Percentiles rank a stretch among this genome's conserved stretches.
phyloP scores from a whole-genome alignment of 2,329 filamentous ascomycete genomes.

The Ophiostoma sp. region DNA sequence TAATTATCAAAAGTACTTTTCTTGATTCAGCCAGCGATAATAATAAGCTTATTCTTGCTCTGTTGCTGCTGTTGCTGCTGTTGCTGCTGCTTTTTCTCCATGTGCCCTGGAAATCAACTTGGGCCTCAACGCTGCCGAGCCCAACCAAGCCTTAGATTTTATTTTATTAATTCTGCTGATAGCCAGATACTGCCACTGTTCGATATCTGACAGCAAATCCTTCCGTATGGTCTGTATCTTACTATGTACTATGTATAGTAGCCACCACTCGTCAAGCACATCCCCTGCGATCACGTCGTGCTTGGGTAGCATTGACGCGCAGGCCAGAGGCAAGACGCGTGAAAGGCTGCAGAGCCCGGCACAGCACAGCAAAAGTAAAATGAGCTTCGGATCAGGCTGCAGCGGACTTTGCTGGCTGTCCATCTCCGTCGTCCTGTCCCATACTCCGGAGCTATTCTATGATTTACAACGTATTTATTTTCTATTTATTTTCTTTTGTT shows the following conservation, averaged over 20 bases:
- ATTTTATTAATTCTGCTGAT: too few relatives aligned
- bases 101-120: too few relatives aligned
- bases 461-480: neutral
- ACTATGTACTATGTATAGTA: neutral
- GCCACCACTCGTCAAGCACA: neutral
- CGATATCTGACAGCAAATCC: neutral
- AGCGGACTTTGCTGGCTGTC: neutral
- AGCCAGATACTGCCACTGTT: too few relatives aligned
- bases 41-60: too few relatives aligned
- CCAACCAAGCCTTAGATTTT: too few relatives aligned
- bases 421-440: neutral
- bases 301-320: neutral
- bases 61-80: too few relatives aligned
- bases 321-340: neutral
- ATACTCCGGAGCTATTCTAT: neutral
- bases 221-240: neutral
- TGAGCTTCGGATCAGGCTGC: neutral
- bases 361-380: neutral
- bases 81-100: too few relatives aligned
- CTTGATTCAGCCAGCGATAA: too few relatives aligned
- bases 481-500: neutral
- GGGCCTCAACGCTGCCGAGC: too few relatives aligned
- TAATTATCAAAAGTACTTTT: too few relatives aligned
- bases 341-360: neutral
- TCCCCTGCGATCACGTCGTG: conserved; percentile 1